phyloP scores from a whole-genome alignment of 1,139 yeast species.

The Sugiyamaella novakii region DNA sequence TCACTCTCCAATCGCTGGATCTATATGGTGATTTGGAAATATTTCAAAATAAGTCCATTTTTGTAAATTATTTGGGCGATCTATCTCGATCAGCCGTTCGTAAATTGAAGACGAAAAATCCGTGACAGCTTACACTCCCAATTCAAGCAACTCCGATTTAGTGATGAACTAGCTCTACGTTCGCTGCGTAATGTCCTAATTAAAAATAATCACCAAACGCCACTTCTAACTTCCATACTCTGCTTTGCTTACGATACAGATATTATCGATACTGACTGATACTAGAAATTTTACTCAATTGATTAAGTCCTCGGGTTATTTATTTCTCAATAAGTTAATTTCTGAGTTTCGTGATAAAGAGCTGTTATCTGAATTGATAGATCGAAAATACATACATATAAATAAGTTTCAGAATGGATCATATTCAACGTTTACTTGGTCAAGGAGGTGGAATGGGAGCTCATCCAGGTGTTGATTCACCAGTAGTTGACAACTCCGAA shows the following conservation, averaged over 20 bases:
- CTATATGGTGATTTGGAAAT: background rate
- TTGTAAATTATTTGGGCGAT: background rate
- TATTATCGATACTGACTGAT: background rate
- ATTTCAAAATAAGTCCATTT: background rate
- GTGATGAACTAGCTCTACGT: too few relatives aligned
- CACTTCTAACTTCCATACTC: background rate
- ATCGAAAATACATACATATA: too few relatives aligned
- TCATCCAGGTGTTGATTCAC: slow-evolving; percentile 54
- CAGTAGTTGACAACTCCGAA: slow-evolving; percentile 91
- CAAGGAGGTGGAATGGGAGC: slow-evolving; percentile 48
- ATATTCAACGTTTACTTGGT: slow-evolving; percentile 72
- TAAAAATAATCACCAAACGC: background rate
- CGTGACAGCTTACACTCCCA: too few relatives aligned
- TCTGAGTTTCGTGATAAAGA: background rate
- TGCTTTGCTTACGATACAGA: background rate
- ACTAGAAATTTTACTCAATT: too few relatives aligned
- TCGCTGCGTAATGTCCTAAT: too few relatives aligned
- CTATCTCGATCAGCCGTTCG: background rate
- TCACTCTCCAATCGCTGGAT: too few relatives aligned
- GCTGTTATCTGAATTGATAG: too few relatives aligned
- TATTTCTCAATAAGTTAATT: too few relatives aligned
- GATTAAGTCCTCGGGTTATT: too few relatives aligned
- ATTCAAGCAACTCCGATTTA: too few relatives aligned
- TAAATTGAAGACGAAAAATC: too few relatives aligned
- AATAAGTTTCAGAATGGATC: slow-evolving; percentile 66